Evolutionary conservation across 768 basidiomycete genomes (phyloP).

Genomic region (Kwoniella sp.): DNA sequence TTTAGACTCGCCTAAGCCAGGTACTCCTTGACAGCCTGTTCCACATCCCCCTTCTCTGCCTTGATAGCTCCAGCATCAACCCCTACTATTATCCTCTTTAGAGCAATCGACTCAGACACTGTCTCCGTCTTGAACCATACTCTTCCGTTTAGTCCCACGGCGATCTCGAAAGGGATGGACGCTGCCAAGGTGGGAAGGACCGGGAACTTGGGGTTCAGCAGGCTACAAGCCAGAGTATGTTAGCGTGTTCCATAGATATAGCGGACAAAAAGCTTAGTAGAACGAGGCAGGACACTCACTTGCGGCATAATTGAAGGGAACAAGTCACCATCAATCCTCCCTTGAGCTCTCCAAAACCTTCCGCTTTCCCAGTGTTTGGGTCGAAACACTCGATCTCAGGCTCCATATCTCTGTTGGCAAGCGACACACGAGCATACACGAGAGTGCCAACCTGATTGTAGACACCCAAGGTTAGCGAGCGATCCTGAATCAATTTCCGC

Average conservation of each 20-base stretch:
- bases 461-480: too few relatives aligned
- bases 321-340: constrained; percentile 81
- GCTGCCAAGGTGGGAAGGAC: constrained; percentile 77
- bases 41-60: constrained; percentile 36
- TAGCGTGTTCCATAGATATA: constrained; percentile 6
- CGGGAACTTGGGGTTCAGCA: constrained; percentile 79
- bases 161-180: constrained; percentile 81
- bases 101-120: constrained; percentile 71
- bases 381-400: constrained; percentile 97
- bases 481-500: too few relatives aligned
- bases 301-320: constrained; percentile 80
- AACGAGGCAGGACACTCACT: constrained; percentile 61
- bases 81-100: constrained; percentile 76
- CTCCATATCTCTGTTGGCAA: constrained; percentile 97
- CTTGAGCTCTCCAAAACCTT: constrained; percentile 91
- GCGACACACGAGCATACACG: constrained; percentile 86
- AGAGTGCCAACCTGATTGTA: constrained; percentile 86
- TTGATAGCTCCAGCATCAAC: constrained; percentile 61
- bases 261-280: background rate
- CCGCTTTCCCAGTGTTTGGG: constrained; percentile 84
- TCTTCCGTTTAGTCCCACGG: constrained; percentile 87
- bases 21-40: constrained; percentile 32
- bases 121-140: constrained; percentile 85
- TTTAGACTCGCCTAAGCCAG: constrained; percentile 12
- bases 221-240: constrained; percentile 58